Evolutionary conservation across 768 basidiomycete genomes (phyloP), one percentile per base, ranked within the genome.

Genomic region (Paxillus involutus): DNA sequence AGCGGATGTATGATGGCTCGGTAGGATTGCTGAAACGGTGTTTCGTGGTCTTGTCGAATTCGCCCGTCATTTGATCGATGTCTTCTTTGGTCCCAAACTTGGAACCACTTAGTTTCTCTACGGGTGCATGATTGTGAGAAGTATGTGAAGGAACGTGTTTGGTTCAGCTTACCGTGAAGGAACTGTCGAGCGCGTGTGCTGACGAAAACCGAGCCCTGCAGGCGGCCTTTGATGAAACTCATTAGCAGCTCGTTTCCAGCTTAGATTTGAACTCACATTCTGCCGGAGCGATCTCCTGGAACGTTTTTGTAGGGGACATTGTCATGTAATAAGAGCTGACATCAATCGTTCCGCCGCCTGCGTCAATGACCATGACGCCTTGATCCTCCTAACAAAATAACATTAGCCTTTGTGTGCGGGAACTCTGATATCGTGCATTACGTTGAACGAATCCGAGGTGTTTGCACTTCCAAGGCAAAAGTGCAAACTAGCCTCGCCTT

Each of bases 291-390:
- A 81, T 75, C 63, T 84, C 83, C 50, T 80, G 76, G 30, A 81
- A 75, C 1, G 64, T 58, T 4, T 26, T 26, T 26, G 60, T 54
- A 1, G 69, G 52, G 2, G 59, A 65, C n/a, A 59, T 59, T n/a
- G 63, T 61, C 59, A 76, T 73, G 30, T 72, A 73, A 52, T 85
- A 86, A 12, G 79, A 72, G 53, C 80, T 84, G 39, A 85, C 70
- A 55, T 86, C 84, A 26, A 86, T 71, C 0, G 83, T 86, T 17
- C 82, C 84, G 41, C 82, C 82, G 7, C 84, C 84, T 3, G 83
- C 81, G 53, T 86, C 82, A n/a, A 85, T 77, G 33, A 85, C 71
- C 53, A 81, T 68, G 3, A 83, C 68, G 1, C 78, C 80, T 43
- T 79, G 63, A 12, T 76, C 76, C 13, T 64, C 68, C 79, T 82